Evolutionary conservation across 2,329 filamentous ascomycete species (phyloP), one percentile per base, ranked within the genome.

Genomic region (Colletotrichum melonis): DNA sequence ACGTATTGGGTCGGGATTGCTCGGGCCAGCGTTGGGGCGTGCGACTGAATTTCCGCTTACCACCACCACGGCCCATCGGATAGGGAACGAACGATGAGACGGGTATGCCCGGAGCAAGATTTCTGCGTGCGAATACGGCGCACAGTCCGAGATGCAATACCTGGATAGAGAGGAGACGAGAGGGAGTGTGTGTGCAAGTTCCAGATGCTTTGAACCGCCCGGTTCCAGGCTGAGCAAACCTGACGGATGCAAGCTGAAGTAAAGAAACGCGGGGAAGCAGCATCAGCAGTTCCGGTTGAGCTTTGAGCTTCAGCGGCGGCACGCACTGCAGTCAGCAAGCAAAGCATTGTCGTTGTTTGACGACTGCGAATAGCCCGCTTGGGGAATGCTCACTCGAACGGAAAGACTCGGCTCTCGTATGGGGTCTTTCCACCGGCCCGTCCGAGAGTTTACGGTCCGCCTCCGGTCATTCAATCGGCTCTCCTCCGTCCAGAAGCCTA

Each of bases 261-360:
- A 35, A 59, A 54, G 52, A 54, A n/a, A 58, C 58, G 69, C 69
- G 69, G 65, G 65, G 65, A 69, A 59, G 22, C 52, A 55, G 56
- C 42, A 30, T 42, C 54, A 63, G 54, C 69, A 32, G 42, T 69
- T 69, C 69, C 66, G 58, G 66, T 63, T 59, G 60, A 52, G 60
- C 60, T 63, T n/a, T 52, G 38, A 49, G 59, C 59, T 63, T n/a
- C 52, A 58, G 69, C 32, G 28, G 57, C 38, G 28, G 30, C 30
- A 9, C 30, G 22, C 8, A 22, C 32, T 60, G 22, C 42, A 38
- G n/a, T 52, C 38, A 49, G 35, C 24, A 30, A 49, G 35, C 19
- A 30, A 16, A 19, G 28, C 62, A 65, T 38, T 58, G 60, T 42
- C 32, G 32, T 30, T 54, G 63, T 60, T 35, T 60, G 55, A 66